Conservation (phyloP, 306 rosid species). For the Sechiopsis laciniata region DNA sequence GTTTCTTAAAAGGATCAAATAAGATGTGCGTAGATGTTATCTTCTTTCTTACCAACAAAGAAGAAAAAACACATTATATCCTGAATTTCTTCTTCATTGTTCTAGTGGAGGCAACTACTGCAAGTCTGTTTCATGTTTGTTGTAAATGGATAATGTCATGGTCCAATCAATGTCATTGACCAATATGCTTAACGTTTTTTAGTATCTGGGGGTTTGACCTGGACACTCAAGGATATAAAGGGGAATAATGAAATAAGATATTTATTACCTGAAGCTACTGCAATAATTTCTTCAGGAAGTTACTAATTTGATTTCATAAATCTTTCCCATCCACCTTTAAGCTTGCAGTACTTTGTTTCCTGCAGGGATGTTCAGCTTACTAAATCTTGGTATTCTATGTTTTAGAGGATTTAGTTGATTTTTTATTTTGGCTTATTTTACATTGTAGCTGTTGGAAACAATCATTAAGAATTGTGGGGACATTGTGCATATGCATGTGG, state of each 20-base stretch:
- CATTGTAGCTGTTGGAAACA: slow-evolving; percentile 79
- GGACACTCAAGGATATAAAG: too few relatives aligned
- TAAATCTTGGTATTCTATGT: slow-evolving; percentile 24
- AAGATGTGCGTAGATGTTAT: background rate
- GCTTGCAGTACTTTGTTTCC: background rate
- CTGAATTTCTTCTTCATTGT: slow-evolving; percentile 7
- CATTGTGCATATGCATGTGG: slow-evolving; percentile 95
- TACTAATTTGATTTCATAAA: background rate
- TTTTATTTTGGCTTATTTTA: slow-evolving; percentile 30
- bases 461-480: slow-evolving; percentile 94
- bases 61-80: background rate
- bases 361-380: slow-evolving; percentile 13
- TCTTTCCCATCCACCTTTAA: background rate
- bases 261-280: background rate
- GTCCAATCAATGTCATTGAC: background rate
- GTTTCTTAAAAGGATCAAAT: background rate
- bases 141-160: background rate
- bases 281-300: background rate
- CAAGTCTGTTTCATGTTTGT: background rate
- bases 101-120: background rate
- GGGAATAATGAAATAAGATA: background rate
- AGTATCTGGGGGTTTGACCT: too few relatives aligned
- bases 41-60: background rate
- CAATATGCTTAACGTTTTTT: background rate
- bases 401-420: slow-evolving; percentile 35